A percentile compares a stretch with the other conserved stretches of the same genome.
These are phyloP conservation scores for Glycine tomentella DNA, from an alignment of 306 rosid genomes.

Conservation along the genomic window DNA sequence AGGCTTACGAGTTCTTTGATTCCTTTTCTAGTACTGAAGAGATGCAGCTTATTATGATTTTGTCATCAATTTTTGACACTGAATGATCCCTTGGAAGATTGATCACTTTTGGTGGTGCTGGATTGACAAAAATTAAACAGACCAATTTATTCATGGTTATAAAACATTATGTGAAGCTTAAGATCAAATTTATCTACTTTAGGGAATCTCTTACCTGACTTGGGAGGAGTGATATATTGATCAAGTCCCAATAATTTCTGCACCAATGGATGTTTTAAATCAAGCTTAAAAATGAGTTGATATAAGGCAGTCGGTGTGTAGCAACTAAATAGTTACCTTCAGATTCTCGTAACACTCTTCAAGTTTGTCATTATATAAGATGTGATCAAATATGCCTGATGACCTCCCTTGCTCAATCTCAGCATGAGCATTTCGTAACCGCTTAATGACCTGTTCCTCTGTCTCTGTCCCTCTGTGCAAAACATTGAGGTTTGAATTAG, in stretches of 20 bases:
- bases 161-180: background rate
- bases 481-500: slow-evolving; percentile 20
- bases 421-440: slow-evolving; percentile 71
- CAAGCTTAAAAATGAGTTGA: slow-evolving; percentile 5
- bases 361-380: slow-evolving; percentile 77
- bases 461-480: slow-evolving; percentile 78
- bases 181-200: slow-evolving; percentile 14
- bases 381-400: slow-evolving; percentile 69
- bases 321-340: slow-evolving; percentile 60
- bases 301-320: background rate
- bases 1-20: slow-evolving; percentile 66
- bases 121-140: slow-evolving; percentile 21
- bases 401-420: slow-evolving; percentile 85
- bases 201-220: slow-evolving; percentile 56
- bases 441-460: slow-evolving; percentile 82
- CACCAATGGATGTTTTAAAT: slow-evolving; percentile 37
- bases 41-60: slow-evolving; percentile 60
- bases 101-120: slow-evolving; percentile 63
- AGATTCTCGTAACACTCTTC: slow-evolving; percentile 69
- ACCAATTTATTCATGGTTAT: slow-evolving; percentile 23
- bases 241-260: slow-evolving; percentile 79
- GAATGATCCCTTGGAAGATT: slow-evolving; percentile 64
- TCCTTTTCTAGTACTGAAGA: slow-evolving; percentile 57
- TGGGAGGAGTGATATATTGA: slow-evolving; percentile 49
- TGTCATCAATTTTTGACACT: slow-evolving; percentile 61